phyloP scores from a whole-genome alignment of 1,139 yeast species.

The Pichia sp. region DNA sequence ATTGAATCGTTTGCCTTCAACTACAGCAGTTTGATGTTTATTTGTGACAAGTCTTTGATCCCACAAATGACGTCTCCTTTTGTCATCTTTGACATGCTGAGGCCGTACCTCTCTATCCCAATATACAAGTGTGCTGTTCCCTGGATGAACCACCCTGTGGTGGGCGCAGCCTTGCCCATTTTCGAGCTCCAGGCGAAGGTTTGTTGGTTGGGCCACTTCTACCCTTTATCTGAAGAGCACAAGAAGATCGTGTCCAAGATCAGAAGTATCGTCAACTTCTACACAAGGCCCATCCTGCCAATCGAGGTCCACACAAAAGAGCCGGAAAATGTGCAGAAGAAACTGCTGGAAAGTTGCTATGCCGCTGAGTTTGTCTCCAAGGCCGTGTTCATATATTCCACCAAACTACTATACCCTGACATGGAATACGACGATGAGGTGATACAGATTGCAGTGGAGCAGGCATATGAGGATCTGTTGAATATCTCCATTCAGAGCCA shows the following conservation, averaged over 20 bases:
- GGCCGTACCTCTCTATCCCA: conserved; percentile 21
- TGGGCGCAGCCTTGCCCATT: conserved; percentile 31
- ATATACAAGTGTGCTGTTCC: conserved; percentile 29
- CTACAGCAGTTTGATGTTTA: conserved; percentile 26
- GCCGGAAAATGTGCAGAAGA: conserved; percentile 23
- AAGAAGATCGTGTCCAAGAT: conserved; percentile 15
- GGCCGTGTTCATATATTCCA: conserved; percentile 22
- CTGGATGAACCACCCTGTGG: conserved; percentile 34
- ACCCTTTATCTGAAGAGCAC: conserved; percentile 20
- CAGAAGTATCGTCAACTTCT: conserved; percentile 21
- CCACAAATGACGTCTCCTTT: conserved; percentile 29
- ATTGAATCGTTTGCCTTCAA: conserved; percentile 31
- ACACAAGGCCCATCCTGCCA: conserved; percentile 25
- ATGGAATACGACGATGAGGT: conserved; percentile 10
- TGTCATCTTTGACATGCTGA: conserved; percentile 25
- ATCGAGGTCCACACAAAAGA: conserved; percentile 18
- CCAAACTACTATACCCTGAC: conserved; percentile 22
- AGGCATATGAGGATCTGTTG: conserved; percentile 17
- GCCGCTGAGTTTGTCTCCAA: conserved; percentile 24
- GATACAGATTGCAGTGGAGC: conserved; percentile 17
- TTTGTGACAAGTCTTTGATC: conserved; percentile 23
- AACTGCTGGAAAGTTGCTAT: conserved; percentile 27
- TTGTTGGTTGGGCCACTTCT: conserved; percentile 25
- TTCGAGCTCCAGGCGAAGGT: conserved; percentile 30
- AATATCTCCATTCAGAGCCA: conserved; percentile 21